A percentile compares a stretch with the other conserved stretches of the same genome.
phyloP scores from a whole-genome alignment of 441 rosid species.

The Erysimum cheiri region DNA sequence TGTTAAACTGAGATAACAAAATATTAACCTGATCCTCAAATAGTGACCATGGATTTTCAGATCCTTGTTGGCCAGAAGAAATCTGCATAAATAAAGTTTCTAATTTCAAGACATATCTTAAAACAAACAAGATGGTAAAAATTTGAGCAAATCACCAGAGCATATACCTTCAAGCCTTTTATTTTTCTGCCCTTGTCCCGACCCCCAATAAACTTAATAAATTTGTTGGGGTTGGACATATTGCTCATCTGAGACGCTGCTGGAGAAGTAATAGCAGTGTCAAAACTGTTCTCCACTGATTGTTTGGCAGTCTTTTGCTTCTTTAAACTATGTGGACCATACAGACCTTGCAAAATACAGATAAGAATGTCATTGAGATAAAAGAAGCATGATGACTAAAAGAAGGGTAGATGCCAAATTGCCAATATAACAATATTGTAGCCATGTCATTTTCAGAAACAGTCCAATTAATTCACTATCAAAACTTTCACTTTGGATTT shows the following conservation, averaged over 20 bases:
- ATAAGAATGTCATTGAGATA: conserved; percentile 17
- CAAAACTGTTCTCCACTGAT: conserved; percentile 60
- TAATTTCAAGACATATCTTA: conserved; percentile 28
- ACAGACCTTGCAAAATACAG: conserved; percentile 60
- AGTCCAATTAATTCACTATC: conserved; percentile 14
- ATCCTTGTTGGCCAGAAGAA: conserved; percentile 74
- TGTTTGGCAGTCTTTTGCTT: conserved; percentile 82
- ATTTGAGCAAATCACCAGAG: conserved; percentile 29
- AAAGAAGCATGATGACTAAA: conserved; percentile 22
- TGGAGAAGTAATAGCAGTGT: conserved; percentile 77
- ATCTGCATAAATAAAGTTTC: conserved; percentile 59
- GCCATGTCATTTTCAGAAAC: conserved; percentile 18
- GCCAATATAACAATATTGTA: conserved; percentile 16
- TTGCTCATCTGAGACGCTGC: conserved; percentile 95
- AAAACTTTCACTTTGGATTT: conserved; percentile 13
- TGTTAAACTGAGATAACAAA: conserved; percentile 20
- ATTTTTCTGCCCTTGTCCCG: conserved; percentile 79
- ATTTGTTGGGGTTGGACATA: conserved; percentile 83
- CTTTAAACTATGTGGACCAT: conserved; percentile 71
- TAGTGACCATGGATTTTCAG: conserved; percentile 89
- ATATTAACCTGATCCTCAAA: conserved; percentile 90
- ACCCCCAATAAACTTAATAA: conserved; percentile 67
- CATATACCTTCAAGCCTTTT: conserved; percentile 76
- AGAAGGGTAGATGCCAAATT: conserved; percentile 37
- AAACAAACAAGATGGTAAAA: conserved; percentile 21